Base-by-base conservation (phyloP, 208 protist species). In the Trypanosoma caninum region DNA sequence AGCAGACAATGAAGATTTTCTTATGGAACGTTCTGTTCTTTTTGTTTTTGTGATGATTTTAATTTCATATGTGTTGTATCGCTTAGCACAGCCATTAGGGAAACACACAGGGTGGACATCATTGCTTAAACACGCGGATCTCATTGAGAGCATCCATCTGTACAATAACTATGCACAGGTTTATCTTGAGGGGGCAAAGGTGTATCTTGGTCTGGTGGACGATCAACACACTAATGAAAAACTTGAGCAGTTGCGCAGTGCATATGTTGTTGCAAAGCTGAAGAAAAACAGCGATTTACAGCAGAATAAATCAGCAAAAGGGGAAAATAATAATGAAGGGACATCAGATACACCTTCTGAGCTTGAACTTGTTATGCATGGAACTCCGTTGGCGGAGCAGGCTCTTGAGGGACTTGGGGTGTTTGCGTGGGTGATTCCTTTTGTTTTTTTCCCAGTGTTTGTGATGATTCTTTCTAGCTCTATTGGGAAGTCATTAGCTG, bases 391-490 rank as follows among this genome's bases (percentile, higher is more conserved):
- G 30, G 73, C 82, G 25, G 82, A 93, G 69, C 66, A 59, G 33
- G 82, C 72, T 25, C 80, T 94, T 48, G 51, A 67, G 16, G 83
- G 44, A 14, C 53, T 94, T 40, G 81, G 78, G n/a, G 65, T 84
- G 27, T 73, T 91, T 60, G 84, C 82, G 3, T 94, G 82, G 76
- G 65, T 94, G 8, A 78, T 84, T 37, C 87, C 87, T 2, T 87
- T 94, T 57, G 61, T 94, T 27, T 91, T 91, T 59, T 86, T 91
- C 52, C 87, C 87, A n/a, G 69, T 89, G 2, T 83, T 87, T 56
- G 77, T 87, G 27, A 89, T 80, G 70, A 72, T 87, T 55, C 74
- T 90, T 41, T 84, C 82, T 35, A 78, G 79, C 57, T 76, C 74
- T 45, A 89, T 87, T 42, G 76, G 78, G 35, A 84, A 74, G 68